These are phyloP conservation scores for Ustanciosporium gigantosporum DNA, from an alignment of 1,284 basidiomycete genomes.

Conservation along the genomic window DNA sequence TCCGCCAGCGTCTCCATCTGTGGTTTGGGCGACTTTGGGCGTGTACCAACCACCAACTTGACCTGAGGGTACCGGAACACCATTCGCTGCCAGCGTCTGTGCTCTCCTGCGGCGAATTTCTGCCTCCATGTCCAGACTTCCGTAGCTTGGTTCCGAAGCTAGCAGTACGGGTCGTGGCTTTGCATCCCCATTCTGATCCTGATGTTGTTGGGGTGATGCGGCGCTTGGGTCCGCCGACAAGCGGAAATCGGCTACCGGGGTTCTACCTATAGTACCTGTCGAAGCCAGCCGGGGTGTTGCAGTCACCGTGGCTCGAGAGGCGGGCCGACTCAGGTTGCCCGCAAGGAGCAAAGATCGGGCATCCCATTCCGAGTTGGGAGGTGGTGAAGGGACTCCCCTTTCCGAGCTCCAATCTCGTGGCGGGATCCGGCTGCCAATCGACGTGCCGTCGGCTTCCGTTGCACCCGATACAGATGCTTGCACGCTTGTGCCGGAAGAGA, in stretches of 20 bases:
- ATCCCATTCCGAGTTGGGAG: constrained; percentile 46
- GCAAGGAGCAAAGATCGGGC: constrained; percentile 19
- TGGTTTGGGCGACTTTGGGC: constrained; percentile 11
- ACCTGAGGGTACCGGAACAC: constrained; percentile 5
- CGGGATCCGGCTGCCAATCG: constrained; percentile 34
- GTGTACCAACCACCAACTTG: constrained; percentile 47
- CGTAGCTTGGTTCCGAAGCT: constrained; percentile 24
- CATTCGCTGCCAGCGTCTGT: constrained; percentile 20
- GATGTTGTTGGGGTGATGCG: background rate
- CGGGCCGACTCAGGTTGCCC: constrained; percentile 22
- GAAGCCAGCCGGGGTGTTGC: background rate
- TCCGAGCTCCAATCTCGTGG: constrained; percentile 44
- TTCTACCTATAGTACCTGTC: constrained; percentile 7
- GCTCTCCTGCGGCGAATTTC: constrained; percentile 38
- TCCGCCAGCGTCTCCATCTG: constrained; percentile 1
- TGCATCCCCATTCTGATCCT: no score
- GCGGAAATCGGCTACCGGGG: constrained; percentile 24
- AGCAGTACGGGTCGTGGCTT: constrained; percentile 29
- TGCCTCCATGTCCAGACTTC: constrained; percentile 49
- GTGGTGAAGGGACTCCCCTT: constrained; percentile 35
- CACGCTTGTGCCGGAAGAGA: constrained; percentile 19
- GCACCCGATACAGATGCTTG: constrained; percentile 10
- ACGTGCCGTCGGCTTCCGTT: constrained; percentile 13
- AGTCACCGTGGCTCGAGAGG: constrained; percentile 15
- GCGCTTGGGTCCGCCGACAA: constrained; percentile 22